Conservation (phyloP, 805 yeast genomes). For the Saturnispora bothae region DNA sequence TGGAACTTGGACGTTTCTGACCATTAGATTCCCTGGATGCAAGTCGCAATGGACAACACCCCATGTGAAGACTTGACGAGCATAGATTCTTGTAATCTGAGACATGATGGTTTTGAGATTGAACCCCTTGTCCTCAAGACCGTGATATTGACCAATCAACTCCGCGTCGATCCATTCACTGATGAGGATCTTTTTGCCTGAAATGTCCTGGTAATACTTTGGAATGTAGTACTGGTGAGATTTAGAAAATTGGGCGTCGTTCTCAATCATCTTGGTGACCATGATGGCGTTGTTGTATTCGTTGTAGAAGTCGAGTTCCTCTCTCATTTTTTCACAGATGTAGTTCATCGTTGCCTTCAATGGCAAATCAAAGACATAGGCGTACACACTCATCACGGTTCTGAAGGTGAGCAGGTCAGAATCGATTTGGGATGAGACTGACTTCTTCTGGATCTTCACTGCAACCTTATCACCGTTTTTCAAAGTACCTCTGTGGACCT, state of each 20-base stretch:
- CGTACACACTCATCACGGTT: conserved; percentile 41
- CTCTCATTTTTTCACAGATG: conserved; percentile 43
- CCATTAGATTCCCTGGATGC: conserved; percentile 70
- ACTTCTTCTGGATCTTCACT: conserved; percentile 55
- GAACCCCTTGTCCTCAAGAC: conserved; percentile 30
- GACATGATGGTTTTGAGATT: conserved; percentile 35
- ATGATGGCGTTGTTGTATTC: conserved; percentile 45
- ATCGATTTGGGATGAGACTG: conserved; percentile 47
- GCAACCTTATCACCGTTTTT: conserved; percentile 44
- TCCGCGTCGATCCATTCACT: conserved; percentile 76
- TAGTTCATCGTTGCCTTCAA: conserved; percentile 45
- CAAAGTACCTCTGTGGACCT: conserved; percentile 48
- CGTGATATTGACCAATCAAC: conserved; percentile 37
- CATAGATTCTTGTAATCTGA: conserved; percentile 40
- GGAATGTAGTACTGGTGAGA: conserved; percentile 45
- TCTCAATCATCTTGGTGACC: conserved; percentile 28
- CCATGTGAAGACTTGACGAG: conserved; percentile 53
- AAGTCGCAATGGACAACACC: conserved; percentile 69
- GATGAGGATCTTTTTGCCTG: conserved; percentile 43
- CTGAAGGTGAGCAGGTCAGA: conserved; percentile 55
- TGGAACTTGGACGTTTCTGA: conserved; percentile 27
- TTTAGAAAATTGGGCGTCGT: conserved; percentile 30
- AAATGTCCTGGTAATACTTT: conserved; percentile 32
- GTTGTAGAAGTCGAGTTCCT: conserved; percentile 51
- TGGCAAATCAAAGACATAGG: conserved; percentile 54